Base-by-base conservation (phyloP, 305 asterid genomes). In the Solanum hybrid region DNA sequence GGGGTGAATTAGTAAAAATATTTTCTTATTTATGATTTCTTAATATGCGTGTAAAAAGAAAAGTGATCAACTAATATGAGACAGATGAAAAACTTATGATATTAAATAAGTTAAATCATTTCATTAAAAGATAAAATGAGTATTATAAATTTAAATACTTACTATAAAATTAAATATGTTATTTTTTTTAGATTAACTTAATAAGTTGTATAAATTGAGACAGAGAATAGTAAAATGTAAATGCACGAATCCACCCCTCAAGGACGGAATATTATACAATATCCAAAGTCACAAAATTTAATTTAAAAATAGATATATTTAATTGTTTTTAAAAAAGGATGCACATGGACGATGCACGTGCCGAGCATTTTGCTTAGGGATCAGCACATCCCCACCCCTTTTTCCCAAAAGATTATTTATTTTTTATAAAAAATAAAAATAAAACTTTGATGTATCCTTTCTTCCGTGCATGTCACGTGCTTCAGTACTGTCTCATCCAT, bases 261-360 rank as follows among this genome's bases (percentile, higher is more conserved):
- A 84, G 87, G 87, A 51, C 75, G 87, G 87, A 51, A 84, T 84
- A 51, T 45, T 51, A 42, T 42, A 51, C 11, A 42, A 64, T 81
- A 42, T 81, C 37, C 87, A 84, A 51, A 29, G 75, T 84, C 73
- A 10, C 40, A 29, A 84, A 15, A 42, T 42, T 15, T 42, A 32
- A 26, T 24, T 78, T 42, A 7, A 81, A 14, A 81, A 40, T 29
- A 8, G 6, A 75, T 75, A 75, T 29, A 72, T 29, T 76, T 76
- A 76, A 15, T 8, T 76, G 11, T 75, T n/a, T 38, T 37, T n/a
- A 2, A 15, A 15, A 81, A 13, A 45, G 37, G 15, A 2, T 17
- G 87, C 96, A 94, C 95, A 95, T 94, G 98, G 93, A 10, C 32
- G 79, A 5, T 82, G 94, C 95, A 95, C 95, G 95, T 95, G 95